Evolutionary conservation across 2,329 filamentous ascomycete species (phyloP).

Genomic region (Colletotrichum viniferum): DNA sequence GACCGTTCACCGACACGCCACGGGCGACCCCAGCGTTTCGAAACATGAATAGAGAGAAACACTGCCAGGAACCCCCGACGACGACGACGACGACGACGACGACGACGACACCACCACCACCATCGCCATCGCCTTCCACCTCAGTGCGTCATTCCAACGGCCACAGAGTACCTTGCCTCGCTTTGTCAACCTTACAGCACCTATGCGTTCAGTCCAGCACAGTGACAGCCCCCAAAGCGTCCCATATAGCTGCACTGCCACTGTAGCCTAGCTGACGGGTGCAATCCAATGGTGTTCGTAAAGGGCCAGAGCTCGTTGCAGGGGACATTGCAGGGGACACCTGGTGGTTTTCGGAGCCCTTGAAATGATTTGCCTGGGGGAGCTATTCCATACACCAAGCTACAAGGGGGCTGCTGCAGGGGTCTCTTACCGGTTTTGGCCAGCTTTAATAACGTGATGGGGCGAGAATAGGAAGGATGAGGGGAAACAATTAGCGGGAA

Average conservation of each 20-base stretch:
- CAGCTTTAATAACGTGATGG: conserved; percentile 12
- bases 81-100: neutral
- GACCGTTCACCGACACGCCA: conserved; percentile 22
- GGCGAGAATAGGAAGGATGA: neutral
- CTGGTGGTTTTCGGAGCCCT: neutral
- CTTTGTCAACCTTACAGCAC: too few species aligned
- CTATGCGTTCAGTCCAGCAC: neutral
- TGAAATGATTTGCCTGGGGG: neutral
- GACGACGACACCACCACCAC: too few species aligned
- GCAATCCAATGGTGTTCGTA: neutral
- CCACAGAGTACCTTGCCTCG: too few species aligned
- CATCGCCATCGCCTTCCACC: neutral
- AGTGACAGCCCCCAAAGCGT: neutral
- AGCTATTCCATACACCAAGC: neutral
- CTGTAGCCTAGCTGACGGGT: neutral
- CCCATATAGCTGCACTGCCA: neutral
- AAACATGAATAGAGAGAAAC: conserved; percentile 12
- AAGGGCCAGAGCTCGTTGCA: neutral
- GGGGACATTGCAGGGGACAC: neutral
- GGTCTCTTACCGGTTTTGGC: neutral
- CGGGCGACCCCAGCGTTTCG: conserved; percentile 14
- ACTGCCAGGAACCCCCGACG: neutral
- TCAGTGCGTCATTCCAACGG: too few species aligned
- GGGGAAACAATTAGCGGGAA: neutral
- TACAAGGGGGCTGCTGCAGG: neutral